Evolutionary conservation across 805 yeast species (phyloP), one percentile per base, ranked within the genome.

Genomic region (Wickerhamiella occidentalis): DNA sequence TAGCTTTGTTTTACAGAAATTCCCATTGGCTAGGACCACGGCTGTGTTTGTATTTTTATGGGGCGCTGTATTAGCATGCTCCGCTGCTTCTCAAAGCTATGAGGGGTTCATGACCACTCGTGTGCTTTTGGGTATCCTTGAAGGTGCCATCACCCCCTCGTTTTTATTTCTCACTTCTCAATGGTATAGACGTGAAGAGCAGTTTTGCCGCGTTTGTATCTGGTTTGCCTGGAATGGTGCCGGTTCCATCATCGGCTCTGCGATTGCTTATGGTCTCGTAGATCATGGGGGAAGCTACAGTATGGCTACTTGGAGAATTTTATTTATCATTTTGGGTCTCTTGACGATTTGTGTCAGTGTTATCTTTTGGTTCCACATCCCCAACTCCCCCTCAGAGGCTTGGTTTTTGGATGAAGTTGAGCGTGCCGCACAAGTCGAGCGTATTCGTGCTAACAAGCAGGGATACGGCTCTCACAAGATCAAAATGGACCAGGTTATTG

Each of bases 261-360:
- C 67, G 11, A 72, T 75, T 46, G 75, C 78, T 1, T 75, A 73
- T 55, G 77, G 75, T 2, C 45, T 47, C 45, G 30, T 25, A 3
- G 19, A 9, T 1, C 61, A 70, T 56, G 59, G 54, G 6, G 63
- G 60, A 15, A 37, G 48, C 6, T 68, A 62, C 53, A 28, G 60
- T 1, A 50, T 68, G 11, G 59, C 59, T 1, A 64, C 65, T 13
- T 80, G 84, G 82, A 73, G 74, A 55, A 58, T 79, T 15, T 71
- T 78, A 49, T 73, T 71, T 62, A 71, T 79, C 29, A 72, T 78
- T 45, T 69, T 75, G 48, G 85, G 83, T 45, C 73, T 77, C 12
- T 59, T 75, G 37, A 75, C 83, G 0, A 64, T 77, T 19, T 22
- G 72, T 18, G 52, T 69, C 33, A 65, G 64, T 2, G 23, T 59